Evolutionary conservation across 495 filamentous ascomycete species (phyloP).

Genomic region (Aspergillus sclerotiicarbonarius): DNA sequence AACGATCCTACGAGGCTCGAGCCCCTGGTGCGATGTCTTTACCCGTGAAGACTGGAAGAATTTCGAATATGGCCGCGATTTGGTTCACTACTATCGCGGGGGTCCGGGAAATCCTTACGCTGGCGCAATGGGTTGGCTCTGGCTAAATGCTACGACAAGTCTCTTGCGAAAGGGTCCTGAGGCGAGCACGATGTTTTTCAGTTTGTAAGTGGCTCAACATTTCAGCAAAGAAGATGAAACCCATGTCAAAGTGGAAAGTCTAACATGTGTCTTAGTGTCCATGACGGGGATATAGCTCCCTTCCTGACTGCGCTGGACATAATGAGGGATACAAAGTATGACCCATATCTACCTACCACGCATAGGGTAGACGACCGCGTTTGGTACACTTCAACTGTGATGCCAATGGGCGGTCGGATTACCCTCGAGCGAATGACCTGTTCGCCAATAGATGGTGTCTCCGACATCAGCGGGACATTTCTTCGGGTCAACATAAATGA

Average conservation of each 20-base stretch:
- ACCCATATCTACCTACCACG: conserved; percentile 40
- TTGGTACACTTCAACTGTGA: conserved; percentile 55
- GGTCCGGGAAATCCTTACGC: conserved; percentile 59
- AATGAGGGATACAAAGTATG: conserved; percentile 40
- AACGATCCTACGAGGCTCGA: conserved; percentile 50
- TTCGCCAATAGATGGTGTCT: conserved; percentile 7
- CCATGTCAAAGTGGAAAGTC: not conserved
- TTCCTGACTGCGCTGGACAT: conserved; percentile 55
- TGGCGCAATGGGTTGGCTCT: conserved; percentile 60
- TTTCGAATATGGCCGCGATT: conserved; percentile 61
- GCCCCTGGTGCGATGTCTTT: conserved; percentile 59
- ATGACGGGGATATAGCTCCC: conserved; percentile 59
- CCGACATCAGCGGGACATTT: conserved; percentile 23
- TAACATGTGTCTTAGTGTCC: conserved; percentile 38
- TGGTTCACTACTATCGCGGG: conserved; percentile 60
- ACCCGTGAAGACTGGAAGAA: conserved; percentile 53
- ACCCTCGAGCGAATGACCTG: conserved; percentile 55
- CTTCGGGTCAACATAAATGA: conserved; percentile 61
- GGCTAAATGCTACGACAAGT: conserved; percentile 57
- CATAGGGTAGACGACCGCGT: conserved; percentile 39
- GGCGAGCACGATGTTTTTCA: conserved; percentile 54
- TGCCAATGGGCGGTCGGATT: conserved; percentile 59
- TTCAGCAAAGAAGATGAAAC: not conserved
- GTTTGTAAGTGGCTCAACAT: conserved; percentile 45
- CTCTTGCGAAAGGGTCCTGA: conserved; percentile 47